A percentile compares a stretch with the other conserved stretches of the same genome.
Evolutionary conservation across 306 rosid species (phyloP).

Genomic region (Medicago arabica): DNA sequence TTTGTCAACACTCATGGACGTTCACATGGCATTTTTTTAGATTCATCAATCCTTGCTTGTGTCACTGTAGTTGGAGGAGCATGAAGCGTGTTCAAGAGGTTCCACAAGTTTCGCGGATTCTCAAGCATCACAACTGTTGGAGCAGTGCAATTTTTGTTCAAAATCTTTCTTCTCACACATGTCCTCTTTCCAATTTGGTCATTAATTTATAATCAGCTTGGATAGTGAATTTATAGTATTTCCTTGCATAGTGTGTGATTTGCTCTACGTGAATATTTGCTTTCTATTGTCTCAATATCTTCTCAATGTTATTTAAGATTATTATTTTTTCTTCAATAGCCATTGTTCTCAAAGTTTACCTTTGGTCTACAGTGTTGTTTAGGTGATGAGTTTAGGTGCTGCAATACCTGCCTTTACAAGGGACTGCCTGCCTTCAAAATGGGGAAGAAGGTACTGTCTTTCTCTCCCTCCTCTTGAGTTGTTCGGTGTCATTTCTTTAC

Average conservation of each 20-base stretch:
- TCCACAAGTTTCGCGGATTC: not conserved
- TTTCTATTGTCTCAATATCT: constrained; percentile 9
- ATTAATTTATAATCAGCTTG: not conserved
- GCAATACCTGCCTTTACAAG: constrained; percentile 83
- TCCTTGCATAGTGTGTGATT: not conserved
- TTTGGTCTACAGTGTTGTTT: constrained; percentile 83
- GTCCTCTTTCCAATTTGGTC: constrained; percentile 50
- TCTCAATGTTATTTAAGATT: not conserved
- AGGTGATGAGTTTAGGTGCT: constrained; percentile 95
- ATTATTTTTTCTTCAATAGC: not conserved
- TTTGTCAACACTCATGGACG: not conserved
- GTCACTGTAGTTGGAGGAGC: constrained; percentile 36
- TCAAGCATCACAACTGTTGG: constrained; percentile 24
- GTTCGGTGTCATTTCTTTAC: constrained; percentile 7
- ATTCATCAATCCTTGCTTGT: constrained; percentile 25
- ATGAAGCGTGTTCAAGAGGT: constrained; percentile 30
- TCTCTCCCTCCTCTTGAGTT: not conserved
- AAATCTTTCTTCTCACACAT: constrained; percentile 55
- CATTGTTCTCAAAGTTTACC: constrained; percentile 44
- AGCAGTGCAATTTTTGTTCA: constrained; percentile 32
- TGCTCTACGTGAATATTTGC: constrained; percentile 5
- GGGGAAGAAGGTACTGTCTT: constrained; percentile 81
- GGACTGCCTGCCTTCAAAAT: constrained; percentile 93
- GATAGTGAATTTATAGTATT: constrained; percentile 13
- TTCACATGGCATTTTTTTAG: constrained; percentile 36